Evolutionary conservation across 768 basidiomycete genomes (phyloP).

Genomic region (Amanita rubescens): DNA sequence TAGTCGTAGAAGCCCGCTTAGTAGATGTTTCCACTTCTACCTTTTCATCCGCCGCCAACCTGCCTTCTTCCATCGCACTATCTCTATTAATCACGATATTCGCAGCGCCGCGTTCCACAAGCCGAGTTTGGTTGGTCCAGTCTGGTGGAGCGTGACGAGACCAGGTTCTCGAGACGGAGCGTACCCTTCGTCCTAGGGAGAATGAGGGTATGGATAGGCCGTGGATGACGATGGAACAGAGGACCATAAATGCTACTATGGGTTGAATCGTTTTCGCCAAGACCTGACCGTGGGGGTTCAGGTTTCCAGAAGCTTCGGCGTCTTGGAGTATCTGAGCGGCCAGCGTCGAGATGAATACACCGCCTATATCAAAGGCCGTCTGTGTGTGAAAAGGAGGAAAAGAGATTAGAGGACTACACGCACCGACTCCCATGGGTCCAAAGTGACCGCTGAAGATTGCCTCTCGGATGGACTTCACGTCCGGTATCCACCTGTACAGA

Average conservation of each 20-base stretch:
- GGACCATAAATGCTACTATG: conserved; percentile 91
- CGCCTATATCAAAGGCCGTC: conserved; percentile 38
- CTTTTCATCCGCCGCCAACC: conserved; percentile 9
- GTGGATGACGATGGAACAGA: conserved; percentile 82
- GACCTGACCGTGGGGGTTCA: conserved; percentile 51
- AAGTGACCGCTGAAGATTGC: conserved; percentile 95
- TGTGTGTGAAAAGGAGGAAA: background rate
- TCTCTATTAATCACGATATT: conserved; percentile 87
- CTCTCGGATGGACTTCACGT: conserved; percentile 90
- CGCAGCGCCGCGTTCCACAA: conserved; percentile 61
- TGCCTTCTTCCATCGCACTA: conserved; percentile 37
- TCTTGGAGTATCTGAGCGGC: conserved; percentile 54
- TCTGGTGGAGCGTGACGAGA: conserved; percentile 71
- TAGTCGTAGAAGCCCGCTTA: background rate
- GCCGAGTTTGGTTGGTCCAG: conserved; percentile 74
- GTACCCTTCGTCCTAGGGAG: conserved; percentile 87
- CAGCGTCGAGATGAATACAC: conserved; percentile 88
- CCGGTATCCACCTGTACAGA: conserved; percentile 89
- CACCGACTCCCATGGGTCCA: conserved; percentile 78
- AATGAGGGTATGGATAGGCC: conserved; percentile 94
- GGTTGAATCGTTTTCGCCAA: conserved; percentile 80
- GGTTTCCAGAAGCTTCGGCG: conserved; percentile 25
- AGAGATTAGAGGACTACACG: conserved; percentile 14
- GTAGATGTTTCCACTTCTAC: background rate
- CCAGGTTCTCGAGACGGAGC: conserved; percentile 85